Percentiles rank a stretch among this genome's conserved stretches.
phyloP scores from a whole-genome alignment of 2,329 filamentous ascomycete genomes.

The Bertia moriformis region DNA sequence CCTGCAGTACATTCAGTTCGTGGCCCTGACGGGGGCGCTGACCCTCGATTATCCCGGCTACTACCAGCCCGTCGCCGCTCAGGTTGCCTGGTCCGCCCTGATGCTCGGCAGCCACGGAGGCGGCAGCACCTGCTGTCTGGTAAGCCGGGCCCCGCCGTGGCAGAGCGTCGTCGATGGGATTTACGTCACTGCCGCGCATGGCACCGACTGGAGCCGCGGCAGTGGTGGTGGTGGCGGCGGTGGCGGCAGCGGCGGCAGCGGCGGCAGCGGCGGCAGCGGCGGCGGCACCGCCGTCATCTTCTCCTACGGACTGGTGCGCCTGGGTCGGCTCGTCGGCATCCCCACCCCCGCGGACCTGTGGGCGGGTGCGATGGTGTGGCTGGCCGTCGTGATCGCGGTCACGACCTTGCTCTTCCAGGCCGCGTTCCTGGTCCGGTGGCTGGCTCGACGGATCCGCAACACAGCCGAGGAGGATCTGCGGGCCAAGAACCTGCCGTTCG shows the following conservation, averaged over 20 bases:
- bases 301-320: constrained; percentile 60
- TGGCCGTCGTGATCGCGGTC: constrained; percentile 59
- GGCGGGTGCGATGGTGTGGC: constrained; percentile 86
- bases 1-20: constrained; percentile 89
- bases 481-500: constrained; percentile 83
- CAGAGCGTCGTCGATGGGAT: constrained; percentile 67
- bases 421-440: constrained; percentile 64
- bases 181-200: constrained; percentile 66
- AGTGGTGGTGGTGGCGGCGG: too few relatives aligned
- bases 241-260: too few relatives aligned
- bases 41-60: constrained; percentile 84
- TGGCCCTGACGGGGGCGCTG: constrained; percentile 73
- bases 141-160: constrained; percentile 51
- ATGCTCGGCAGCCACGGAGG: constrained; percentile 91
- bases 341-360: constrained; percentile 65
- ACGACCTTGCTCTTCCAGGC: constrained; percentile 59
- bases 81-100: constrained; percentile 73
- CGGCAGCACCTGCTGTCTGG: too few relatives aligned
- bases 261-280: too few relatives aligned
- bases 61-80: constrained; percentile 81
- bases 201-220: too few relatives aligned
- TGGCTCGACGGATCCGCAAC: constrained; percentile 55
- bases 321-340: constrained; percentile 76
- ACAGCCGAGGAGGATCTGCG: constrained; percentile 75
- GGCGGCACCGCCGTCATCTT: too few relatives aligned